Percentiles rank a stretch among this genome's conserved stretches.
phyloP scores from a whole-genome alignment of 2,329 filamentous ascomycete genomes.

The Stagonosporopsis chrysanthemi region DNA sequence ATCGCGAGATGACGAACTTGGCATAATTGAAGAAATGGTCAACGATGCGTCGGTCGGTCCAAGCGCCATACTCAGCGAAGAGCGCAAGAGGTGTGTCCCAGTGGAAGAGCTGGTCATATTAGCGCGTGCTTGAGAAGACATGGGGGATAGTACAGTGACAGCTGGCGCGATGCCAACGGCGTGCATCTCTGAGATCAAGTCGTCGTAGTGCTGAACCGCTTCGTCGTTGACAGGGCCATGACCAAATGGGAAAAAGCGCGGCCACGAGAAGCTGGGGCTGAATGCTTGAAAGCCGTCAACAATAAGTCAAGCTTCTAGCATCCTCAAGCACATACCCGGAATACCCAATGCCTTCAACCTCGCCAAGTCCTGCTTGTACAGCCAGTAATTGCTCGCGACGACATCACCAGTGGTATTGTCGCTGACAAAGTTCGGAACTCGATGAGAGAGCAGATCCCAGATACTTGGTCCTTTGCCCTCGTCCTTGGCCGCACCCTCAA shows the following conservation, averaged over 20 bases:
- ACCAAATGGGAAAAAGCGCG: constrained; percentile 50
- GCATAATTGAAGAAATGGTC: constrained; percentile 55
- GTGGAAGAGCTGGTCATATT: constrained; percentile 44
- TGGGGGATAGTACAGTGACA: constrained; percentile 33
- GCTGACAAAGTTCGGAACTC: constrained; percentile 50
- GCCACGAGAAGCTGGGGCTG: constrained; percentile 50
- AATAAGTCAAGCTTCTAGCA: not conserved
- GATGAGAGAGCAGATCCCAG: constrained; percentile 55
- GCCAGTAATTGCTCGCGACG: constrained; percentile 52
- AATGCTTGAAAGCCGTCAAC: constrained; percentile 29
- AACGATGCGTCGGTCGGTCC: constrained; percentile 50
- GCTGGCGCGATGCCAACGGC: constrained; percentile 46
- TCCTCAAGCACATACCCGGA: constrained; percentile 20
- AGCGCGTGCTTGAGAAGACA: not conserved
- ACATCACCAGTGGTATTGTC: constrained; percentile 54
- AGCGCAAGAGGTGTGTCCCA: constrained; percentile 54
- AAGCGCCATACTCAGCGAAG: constrained; percentile 53
- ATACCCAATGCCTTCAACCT: constrained; percentile 47
- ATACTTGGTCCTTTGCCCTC: constrained; percentile 55
- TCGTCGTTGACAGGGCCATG: constrained; percentile 48
- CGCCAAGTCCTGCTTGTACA: constrained; percentile 55
- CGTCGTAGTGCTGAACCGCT: constrained; percentile 51
- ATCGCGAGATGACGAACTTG: constrained; percentile 53
- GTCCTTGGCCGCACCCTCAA: constrained; percentile 54
- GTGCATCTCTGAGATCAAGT: constrained; percentile 49